Evolutionary conservation across 202 grass and related monocot genomes (phyloP), one percentile per base, ranked within the genome.

Genomic region (Elaeis oleifera): DNA sequence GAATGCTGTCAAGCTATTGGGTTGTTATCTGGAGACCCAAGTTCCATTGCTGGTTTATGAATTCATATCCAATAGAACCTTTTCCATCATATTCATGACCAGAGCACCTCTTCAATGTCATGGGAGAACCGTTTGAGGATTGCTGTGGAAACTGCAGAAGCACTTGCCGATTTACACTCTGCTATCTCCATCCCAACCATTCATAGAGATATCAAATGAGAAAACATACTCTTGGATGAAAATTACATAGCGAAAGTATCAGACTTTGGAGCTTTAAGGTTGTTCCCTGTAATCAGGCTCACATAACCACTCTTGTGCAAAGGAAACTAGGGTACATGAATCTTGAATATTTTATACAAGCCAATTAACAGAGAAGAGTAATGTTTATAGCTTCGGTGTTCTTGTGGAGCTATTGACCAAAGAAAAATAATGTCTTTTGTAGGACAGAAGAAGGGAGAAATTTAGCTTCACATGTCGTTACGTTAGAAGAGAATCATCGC

Each of bases 361-460:
- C 65, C 70, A 76, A 21, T 32, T 95, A 67, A 95, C 85, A 1
- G 76, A 89, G 21, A 95, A 89, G 60, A 95, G 90, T 23, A 82
- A 95, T 20, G 90, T 95, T 1, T 95, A 95, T 39, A 95, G 85
- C 64, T 95, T 95, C 16, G 82, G 85, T 2, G 90, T 89, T 0
- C 70, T 95, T 7, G 59, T 83, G 0, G 90, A 95, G 67, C 74
- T 89, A 21, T 3, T 95, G 53, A 86, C 82, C 11, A 76, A 76
- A 53, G 36, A 89, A 59, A 86, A 73, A 20, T 82, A 11, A 60
- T 95, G 51, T 85, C 26, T 5, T 51, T 14, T 51, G 49, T 18
- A 51, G 27, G 7, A 23, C 7, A 0, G 74, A 65, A 0, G 64
- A 75, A 11, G 64, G 55, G 8, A 84, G 74, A 74, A 88, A 64